phyloP scores from a whole-genome alignment of 345 rosid species.

The Corchorus olitorius region DNA sequence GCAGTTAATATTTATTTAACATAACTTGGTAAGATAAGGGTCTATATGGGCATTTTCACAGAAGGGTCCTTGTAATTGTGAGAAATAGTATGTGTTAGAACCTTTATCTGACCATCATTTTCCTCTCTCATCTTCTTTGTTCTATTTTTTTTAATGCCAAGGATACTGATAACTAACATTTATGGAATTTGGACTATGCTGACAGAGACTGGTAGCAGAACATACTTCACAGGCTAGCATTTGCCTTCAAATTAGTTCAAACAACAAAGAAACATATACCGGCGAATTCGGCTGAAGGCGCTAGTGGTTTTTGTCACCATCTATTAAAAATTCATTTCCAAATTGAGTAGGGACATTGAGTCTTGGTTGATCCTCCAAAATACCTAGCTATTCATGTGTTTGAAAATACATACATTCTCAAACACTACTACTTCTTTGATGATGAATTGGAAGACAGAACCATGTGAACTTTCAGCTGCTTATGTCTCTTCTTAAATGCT shows the following conservation, averaged over 20 bases:
- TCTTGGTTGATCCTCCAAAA: background rate
- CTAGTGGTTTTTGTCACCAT: background rate
- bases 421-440: background rate
- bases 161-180: background rate
- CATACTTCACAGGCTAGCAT: slow-evolving; percentile 15
- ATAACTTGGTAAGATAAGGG: too few relatives aligned
- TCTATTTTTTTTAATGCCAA: background rate
- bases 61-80: background rate
- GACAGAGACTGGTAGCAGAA: slow-evolving; percentile 3
- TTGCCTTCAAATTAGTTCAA: background rate
- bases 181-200: background rate
- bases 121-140: background rate
- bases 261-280: background rate
- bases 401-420: background rate
- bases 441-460: background rate
- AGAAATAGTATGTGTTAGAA: background rate
- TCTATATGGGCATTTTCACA: too few relatives aligned
- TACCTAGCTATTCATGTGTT: background rate
- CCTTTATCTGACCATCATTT: background rate
- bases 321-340: background rate
- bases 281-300: background rate
- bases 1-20: background rate
- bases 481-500: slow-evolving; percentile 1
- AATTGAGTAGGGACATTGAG: background rate
- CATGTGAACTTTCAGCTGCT: slow-evolving; percentile 20